phyloP scores from a whole-genome alignment of 139 green algal species.

The Chlorella sorokiniana region DNA sequence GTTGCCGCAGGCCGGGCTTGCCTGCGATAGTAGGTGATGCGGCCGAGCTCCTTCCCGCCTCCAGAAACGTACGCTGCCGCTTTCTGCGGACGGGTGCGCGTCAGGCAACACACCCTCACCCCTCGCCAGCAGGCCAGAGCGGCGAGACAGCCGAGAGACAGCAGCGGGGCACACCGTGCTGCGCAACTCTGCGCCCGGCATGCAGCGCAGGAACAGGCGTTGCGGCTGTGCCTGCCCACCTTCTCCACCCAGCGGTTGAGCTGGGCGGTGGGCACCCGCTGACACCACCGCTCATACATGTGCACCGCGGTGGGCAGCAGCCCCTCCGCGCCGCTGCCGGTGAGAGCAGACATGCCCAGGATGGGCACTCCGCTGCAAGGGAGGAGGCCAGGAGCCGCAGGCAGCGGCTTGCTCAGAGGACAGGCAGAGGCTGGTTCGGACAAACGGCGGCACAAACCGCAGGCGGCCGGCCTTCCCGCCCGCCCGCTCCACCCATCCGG shows the following conservation, averaged over 20 bases:
- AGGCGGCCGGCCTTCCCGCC: too few relatives aligned
- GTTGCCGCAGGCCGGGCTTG: not conserved
- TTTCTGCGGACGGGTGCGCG: not conserved
- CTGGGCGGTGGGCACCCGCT: slow-evolving; percentile 51
- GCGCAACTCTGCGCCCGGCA: too few relatives aligned
- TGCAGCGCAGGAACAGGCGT: not conserved
- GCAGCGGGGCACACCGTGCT: not conserved
- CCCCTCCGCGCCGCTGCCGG: slow-evolving; percentile 45
- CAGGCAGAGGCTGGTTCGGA: too few relatives aligned
- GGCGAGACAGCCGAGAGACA: not conserved
- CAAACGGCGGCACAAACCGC: too few relatives aligned
- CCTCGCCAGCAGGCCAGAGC: not conserved
- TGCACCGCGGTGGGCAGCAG: slow-evolving; percentile 63
- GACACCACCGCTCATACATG: slow-evolving; percentile 71
- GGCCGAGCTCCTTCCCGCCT: slow-evolving; percentile 45
- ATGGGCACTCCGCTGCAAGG: slow-evolving; percentile 43
- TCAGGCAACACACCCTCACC: not conserved
- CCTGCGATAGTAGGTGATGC: slow-evolving; percentile 76
- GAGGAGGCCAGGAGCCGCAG: slow-evolving; percentile 3
- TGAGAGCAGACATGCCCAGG: slow-evolving; percentile 65
- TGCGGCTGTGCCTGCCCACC: not conserved
- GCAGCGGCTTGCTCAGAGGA: not conserved
- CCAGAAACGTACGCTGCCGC: slow-evolving; percentile 11
- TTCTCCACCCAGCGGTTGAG: slow-evolving; percentile 70
- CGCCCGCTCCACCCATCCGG: too few relatives aligned